Conservation (phyloP, 2,329 filamentous ascomycete genomes). For the Talaromyces sp. region DNA sequence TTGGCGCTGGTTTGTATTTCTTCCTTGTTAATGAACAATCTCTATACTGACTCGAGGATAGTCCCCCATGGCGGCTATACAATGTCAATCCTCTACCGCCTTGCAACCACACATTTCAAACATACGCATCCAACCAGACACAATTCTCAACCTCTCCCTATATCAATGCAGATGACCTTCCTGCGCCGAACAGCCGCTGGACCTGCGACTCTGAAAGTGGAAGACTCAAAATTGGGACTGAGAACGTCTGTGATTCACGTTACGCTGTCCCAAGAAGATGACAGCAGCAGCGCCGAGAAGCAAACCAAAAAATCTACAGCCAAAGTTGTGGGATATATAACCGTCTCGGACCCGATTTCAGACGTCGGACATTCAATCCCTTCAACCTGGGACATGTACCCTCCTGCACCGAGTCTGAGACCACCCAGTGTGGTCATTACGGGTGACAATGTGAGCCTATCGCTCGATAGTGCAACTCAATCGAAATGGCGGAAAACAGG, state of each 20-base stretch:
- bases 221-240: slow-evolving; percentile 62
- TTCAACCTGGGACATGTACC: slow-evolving; percentile 53
- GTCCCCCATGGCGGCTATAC: slow-evolving; percentile 71
- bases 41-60: slow-evolving; percentile 26
- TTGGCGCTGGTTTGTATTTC: slow-evolving; percentile 54
- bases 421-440: slow-evolving; percentile 26
- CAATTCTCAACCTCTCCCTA: slow-evolving; percentile 51
- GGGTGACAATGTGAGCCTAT: slow-evolving; percentile 1
- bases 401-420: slow-evolving; percentile 37
- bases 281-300: slow-evolving; percentile 21
- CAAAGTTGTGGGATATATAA: slow-evolving; percentile 63
- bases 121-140: slow-evolving; percentile 54
- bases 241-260: slow-evolving; percentile 63
- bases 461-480: not conserved
- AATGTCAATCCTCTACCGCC: slow-evolving; percentile 59
- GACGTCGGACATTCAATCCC: slow-evolving; percentile 57
- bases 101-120: slow-evolving; percentile 58
- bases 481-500: slow-evolving; percentile 7
- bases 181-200: slow-evolving; percentile 60
- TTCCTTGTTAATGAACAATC: not conserved
- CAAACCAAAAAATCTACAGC: slow-evolving; percentile 42
- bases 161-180: slow-evolving; percentile 63
- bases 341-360: slow-evolving; percentile 57
- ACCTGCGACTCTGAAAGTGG: slow-evolving; percentile 54
- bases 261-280: slow-evolving; percentile 47